phyloP scores from a whole-genome alignment of 169 alveolate genomes.

The Theileria annulata region DNA sequence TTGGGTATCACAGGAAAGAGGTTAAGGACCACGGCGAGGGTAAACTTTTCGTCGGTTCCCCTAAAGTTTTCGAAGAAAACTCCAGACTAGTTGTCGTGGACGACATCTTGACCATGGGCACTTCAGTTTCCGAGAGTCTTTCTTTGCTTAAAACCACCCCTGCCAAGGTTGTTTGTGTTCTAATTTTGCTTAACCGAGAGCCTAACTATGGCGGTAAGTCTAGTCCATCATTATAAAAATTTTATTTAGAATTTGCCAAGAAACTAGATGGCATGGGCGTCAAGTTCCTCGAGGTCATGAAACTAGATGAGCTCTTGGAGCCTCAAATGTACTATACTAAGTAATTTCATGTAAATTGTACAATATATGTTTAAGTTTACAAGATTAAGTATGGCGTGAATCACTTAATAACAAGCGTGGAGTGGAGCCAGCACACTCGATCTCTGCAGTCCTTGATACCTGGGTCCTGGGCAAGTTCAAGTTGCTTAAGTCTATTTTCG shows the following conservation, averaged over 20 bases:
- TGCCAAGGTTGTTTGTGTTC: constrained; percentile 45
- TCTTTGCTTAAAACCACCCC: constrained; percentile 33
- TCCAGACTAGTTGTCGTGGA: constrained; percentile 52
- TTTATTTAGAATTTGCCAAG: constrained; percentile 4
- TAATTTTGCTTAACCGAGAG: constrained; percentile 58
- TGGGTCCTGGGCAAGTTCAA: constrained; percentile 39
- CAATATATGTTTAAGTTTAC: constrained; percentile 8
- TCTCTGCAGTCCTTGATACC: constrained; percentile 49
- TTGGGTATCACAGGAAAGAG: constrained; percentile 65
- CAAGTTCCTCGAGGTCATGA: constrained; percentile 17
- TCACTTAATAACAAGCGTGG: neutral
- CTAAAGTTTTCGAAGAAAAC: constrained; percentile 30
- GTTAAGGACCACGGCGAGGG: constrained; percentile 65
- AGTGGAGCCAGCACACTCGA: constrained; percentile 55
- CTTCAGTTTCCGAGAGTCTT: constrained; percentile 39
- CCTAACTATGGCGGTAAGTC: constrained; percentile 43
- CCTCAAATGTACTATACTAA: neutral
- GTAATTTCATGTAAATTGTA: neutral
- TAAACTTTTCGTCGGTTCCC: constrained; percentile 48
- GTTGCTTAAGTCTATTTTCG: constrained; percentile 36
- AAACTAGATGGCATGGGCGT: neutral
- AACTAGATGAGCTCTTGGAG: constrained; percentile 13
- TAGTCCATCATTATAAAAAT: neutral
- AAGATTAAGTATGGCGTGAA: neutral
- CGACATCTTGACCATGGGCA: constrained; percentile 58